Conservation (phyloP, 2,329 filamentous ascomycete genomes). For the Didymella segeticola region DNA sequence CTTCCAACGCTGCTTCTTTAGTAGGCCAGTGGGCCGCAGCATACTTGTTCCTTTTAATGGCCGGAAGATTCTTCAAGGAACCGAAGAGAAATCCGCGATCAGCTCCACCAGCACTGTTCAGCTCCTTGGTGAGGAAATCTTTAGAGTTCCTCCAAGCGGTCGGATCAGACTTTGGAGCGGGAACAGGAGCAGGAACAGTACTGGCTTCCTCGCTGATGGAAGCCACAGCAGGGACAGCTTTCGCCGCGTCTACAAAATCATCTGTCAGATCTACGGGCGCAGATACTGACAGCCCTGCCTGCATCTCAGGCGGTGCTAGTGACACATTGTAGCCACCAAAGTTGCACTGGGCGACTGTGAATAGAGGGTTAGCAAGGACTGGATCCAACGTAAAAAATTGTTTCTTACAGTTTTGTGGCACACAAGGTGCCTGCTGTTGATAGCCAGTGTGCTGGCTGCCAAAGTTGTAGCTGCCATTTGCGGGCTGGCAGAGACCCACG, state of each 20-base stretch:
- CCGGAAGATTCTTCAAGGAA: not conserved
- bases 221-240: not conserved
- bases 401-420: not conserved
- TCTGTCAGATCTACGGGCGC: too few species aligned
- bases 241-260: too few species aligned
- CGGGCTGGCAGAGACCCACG: not conserved
- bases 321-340: not conserved
- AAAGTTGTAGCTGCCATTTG: not conserved
- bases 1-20: not conserved
- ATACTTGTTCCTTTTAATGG: not conserved
- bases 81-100: not conserved
- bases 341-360: not conserved
- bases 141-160: not conserved
- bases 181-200: not conserved
- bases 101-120: not conserved
- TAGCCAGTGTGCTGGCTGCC: not conserved
- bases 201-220: not conserved
- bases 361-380: not conserved
- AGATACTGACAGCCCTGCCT: not conserved
- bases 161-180: not conserved
- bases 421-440: not conserved
- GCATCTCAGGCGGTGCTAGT: not conserved
- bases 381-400: too few species aligned
- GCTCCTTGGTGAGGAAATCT: not conserved
- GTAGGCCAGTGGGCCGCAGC: constrained; percentile 2